Percentiles rank a stretch among this genome's conserved stretches.
Evolutionary conservation across 257 asterid genomes (phyloP).

Genomic region (Apocynum venetum): DNA sequence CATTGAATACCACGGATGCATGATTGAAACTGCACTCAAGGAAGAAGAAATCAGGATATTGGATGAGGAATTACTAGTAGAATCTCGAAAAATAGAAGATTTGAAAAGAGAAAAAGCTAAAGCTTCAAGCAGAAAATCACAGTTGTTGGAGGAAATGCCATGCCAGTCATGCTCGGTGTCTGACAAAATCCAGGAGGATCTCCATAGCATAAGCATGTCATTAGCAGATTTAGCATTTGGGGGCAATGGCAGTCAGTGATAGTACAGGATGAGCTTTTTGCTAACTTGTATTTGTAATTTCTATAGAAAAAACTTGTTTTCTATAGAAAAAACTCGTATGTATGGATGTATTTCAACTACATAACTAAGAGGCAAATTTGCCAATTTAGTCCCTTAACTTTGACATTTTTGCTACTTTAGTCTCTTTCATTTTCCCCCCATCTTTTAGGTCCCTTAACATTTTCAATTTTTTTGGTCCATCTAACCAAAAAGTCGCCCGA

Average conservation of each 20-base stretch:
- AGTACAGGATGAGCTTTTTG: not conserved
- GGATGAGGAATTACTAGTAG: conserved; percentile 48
- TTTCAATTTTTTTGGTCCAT: too few relatives aligned
- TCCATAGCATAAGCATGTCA: conserved; percentile 39
- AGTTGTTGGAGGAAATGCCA: conserved; percentile 42
- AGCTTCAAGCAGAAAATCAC: conserved; percentile 37
- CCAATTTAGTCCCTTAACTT: too few relatives aligned
- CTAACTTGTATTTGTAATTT: not conserved
- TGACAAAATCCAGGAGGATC: conserved; percentile 61
- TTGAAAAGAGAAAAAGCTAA: conserved; percentile 35
- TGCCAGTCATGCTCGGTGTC: conserved; percentile 44
- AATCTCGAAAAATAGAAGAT: conserved; percentile 31
- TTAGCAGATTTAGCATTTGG: conserved; percentile 38
- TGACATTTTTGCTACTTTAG: too few relatives aligned
- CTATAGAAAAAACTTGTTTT: not conserved
- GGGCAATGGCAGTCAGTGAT: not conserved
- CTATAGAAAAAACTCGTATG: not conserved
- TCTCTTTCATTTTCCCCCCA: too few relatives aligned
- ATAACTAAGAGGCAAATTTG: too few relatives aligned
- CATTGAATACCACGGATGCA: conserved; percentile 49
- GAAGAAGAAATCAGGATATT: conserved; percentile 55
- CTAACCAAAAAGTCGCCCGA: too few relatives aligned
- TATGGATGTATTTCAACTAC: not conserved
- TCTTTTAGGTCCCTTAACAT: too few relatives aligned
- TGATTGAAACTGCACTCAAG: conserved; percentile 56